Evolutionary conservation across 2,329 filamentous ascomycete species (phyloP).

Genomic region (Zymoseptoria pseudotritici): DNA sequence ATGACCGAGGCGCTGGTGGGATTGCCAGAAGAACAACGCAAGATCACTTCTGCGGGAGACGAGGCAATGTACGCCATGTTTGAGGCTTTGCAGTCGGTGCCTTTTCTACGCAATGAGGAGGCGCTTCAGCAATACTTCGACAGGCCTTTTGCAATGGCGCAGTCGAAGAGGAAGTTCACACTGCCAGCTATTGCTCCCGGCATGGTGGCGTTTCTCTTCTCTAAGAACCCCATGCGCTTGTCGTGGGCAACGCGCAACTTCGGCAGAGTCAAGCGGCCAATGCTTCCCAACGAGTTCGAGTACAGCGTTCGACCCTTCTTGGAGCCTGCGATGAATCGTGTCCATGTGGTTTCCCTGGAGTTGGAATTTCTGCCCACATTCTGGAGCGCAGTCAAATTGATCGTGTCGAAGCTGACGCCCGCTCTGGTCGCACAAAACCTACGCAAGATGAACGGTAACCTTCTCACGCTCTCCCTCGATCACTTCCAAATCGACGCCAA

Average conservation of each 20-base stretch:
- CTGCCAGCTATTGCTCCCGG: constrained; percentile 70
- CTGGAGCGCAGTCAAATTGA: constrained; percentile 69
- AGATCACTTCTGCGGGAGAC: constrained; percentile 44
- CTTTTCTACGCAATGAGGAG: constrained; percentile 57
- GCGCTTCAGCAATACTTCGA: constrained; percentile 60
- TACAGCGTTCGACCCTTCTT: constrained; percentile 76
- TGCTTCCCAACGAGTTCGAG: constrained; percentile 71
- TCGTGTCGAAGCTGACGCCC: constrained; percentile 66
- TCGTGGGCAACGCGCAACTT: constrained; percentile 64
- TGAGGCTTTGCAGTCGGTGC: constrained; percentile 77
- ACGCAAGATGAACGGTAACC: constrained; percentile 67
- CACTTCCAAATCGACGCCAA: constrained; percentile 48
- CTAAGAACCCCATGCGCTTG: constrained; percentile 55
- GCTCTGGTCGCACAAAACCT: constrained; percentile 70
- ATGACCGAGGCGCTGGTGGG: constrained; percentile 35
- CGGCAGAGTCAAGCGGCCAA: constrained; percentile 55
- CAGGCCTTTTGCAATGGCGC: constrained; percentile 71
- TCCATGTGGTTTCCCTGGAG: constrained; percentile 49
- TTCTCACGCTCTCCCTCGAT: constrained; percentile 54
- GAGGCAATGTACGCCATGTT: constrained; percentile 73
- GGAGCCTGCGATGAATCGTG: constrained; percentile 56
- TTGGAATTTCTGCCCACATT: constrained; percentile 57
- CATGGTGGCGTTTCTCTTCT: constrained; percentile 79
- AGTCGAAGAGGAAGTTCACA: constrained; percentile 70
- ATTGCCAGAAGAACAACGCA: constrained; percentile 44